Conservation (phyloP, 176 grass and related monocot species). For the Alloteropsis semialata region DNA sequence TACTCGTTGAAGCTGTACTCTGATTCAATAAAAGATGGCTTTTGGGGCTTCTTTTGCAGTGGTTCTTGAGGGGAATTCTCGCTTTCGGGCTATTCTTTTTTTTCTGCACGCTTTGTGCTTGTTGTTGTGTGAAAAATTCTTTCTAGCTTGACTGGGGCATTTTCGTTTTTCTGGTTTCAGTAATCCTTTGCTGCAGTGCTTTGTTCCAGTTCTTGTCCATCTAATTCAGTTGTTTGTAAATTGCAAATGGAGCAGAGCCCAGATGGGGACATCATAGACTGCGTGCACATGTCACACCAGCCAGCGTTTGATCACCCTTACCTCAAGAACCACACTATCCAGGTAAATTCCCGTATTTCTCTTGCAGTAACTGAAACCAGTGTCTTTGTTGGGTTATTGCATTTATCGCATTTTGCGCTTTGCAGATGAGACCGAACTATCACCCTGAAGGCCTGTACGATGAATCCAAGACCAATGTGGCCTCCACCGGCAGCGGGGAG, state of each 20-base stretch:
- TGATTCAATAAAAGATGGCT: conserved; percentile 18
- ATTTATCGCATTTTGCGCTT: not conserved
- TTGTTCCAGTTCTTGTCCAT: not conserved
- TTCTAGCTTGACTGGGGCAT: not conserved
- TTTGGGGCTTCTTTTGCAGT: not conserved
- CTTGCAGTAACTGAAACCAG: conserved; percentile 6
- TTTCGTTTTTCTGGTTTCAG: no score
- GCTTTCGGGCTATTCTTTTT: conserved; percentile 14
- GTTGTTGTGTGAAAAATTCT: not conserved
- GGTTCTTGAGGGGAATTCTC: conserved; percentile 28
- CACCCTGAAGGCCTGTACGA: conserved; percentile 58
- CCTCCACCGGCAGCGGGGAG: conserved; percentile 18
- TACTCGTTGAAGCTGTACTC: not conserved
- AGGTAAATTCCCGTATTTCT: conserved; percentile 37
- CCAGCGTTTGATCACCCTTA: conserved; percentile 94
- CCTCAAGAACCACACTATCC: conserved; percentile 89
- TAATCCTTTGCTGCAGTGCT: not conserved
- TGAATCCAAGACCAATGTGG: conserved; percentile 47
- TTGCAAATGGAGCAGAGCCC: conserved; percentile 60
- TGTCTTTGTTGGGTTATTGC: not conserved
- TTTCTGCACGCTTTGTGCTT: not conserved
- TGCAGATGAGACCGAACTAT: conserved; percentile 66
- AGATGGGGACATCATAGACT: conserved; percentile 92
- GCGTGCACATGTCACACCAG: conserved; percentile 88
- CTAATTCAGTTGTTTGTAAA: conserved; percentile 17